A percentile compares a stretch with the other conserved stretches of the same genome.
phyloP scores from a whole-genome alignment of 192 early-diverging fungal species.

The Entophlyctis helioformis region DNA sequence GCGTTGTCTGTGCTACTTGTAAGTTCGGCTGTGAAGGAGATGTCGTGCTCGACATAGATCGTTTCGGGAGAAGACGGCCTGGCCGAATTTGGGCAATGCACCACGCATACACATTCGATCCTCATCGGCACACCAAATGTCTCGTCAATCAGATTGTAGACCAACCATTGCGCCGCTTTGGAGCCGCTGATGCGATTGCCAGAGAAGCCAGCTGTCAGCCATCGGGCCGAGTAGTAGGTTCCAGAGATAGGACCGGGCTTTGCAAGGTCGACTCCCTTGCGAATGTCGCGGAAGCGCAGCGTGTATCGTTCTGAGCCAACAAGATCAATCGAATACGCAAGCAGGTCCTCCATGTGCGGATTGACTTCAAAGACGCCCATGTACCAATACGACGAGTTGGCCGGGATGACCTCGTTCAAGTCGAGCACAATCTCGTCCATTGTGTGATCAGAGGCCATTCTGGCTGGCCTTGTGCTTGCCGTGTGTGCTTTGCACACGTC shows the following conservation, averaged over 20 bases:
- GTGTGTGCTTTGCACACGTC: neutral
- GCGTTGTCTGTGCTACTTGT: too few relatives aligned
- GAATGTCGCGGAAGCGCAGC: constrained; percentile 10
- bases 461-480: too few relatives aligned
- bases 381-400: constrained; percentile 2
- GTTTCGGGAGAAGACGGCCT: too few relatives aligned
- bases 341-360: constrained; percentile 5
- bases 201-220: constrained; percentile 2
- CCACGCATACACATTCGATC: constrained; percentile 5
- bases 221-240: constrained; percentile 28
- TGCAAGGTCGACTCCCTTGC: neutral
- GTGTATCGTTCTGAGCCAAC: constrained; percentile 18
- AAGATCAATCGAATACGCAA: constrained; percentile 25
- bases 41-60: constrained; percentile 25
- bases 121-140: constrained; percentile 17
- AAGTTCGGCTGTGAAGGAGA: constrained; percentile 17
- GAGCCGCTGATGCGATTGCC: neutral
- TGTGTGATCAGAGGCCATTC: neutral
- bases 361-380: constrained; percentile 30
- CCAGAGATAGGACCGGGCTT: neutral
- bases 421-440: constrained; percentile 6
- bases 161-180: constrained; percentile 11
- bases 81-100: constrained; percentile 10
- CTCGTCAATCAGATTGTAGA: constrained; percentile 23
- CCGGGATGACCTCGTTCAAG: constrained; percentile 5